Evolutionary conservation across 2,329 filamentous ascomycete genomes (phyloP).

Genomic region (Akanthomyces dipterigenus): DNA sequence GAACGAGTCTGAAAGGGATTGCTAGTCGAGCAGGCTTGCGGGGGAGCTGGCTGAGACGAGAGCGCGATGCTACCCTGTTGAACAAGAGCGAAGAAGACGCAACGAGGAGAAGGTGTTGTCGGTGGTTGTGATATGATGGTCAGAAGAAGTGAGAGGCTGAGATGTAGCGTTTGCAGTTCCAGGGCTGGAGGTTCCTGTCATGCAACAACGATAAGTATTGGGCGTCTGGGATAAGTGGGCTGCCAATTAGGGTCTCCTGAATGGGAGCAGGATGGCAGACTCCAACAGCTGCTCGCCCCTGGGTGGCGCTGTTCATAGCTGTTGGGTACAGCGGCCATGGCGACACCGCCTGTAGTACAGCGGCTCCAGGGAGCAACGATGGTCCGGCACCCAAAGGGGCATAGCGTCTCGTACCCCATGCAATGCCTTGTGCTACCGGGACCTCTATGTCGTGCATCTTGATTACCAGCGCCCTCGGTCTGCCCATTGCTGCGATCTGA

Average conservation of each 20-base stretch:
- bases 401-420: not conserved
- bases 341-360: too few species aligned
- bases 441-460: not conserved
- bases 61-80: conserved; percentile 2
- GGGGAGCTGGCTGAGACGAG: not conserved
- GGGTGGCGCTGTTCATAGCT: not conserved
- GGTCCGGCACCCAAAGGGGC: not conserved
- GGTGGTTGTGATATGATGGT: not conserved
- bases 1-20: conserved; percentile 7
- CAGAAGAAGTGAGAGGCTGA: not conserved
- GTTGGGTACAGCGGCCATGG: not conserved
- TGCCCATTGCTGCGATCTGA: too few species aligned
- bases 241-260: not conserved
- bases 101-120: not conserved
- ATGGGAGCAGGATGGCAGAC: not conserved
- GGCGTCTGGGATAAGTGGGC: conserved; percentile 9
- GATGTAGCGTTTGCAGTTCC: conserved; percentile 1
- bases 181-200: not conserved
- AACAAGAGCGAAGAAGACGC: not conserved
- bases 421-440: not conserved
- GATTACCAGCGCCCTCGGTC: not conserved
- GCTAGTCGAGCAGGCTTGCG: conserved; percentile 6
- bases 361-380: too few species aligned
- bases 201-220: not conserved
- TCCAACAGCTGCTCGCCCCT: not conserved